Evolutionary conservation across 306 rosid genomes (phyloP).

Genomic region (Alnus rubra): DNA sequence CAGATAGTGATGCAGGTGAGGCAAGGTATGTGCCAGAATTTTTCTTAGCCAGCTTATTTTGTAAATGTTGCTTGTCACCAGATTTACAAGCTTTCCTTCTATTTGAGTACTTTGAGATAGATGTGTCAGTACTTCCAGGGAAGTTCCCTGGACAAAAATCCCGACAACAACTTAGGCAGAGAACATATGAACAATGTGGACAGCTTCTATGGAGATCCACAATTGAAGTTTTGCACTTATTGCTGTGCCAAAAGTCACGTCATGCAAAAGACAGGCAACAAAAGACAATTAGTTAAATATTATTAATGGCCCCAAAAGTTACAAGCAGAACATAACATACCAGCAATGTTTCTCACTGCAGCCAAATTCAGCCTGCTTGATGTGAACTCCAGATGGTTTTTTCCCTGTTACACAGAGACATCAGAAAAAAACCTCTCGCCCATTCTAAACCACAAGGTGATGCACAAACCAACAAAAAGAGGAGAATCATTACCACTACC

Average conservation of each 20-base stretch:
- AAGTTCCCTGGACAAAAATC: slow-evolving; percentile 47
- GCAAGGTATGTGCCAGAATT: slow-evolving; percentile 26
- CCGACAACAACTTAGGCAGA: slow-evolving; percentile 77
- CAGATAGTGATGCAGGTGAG: slow-evolving; percentile 39
- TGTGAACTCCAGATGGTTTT: slow-evolving; percentile 57
- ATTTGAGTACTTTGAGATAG: slow-evolving; percentile 35
- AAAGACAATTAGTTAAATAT: slow-evolving; percentile 22
- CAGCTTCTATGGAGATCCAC: slow-evolving; percentile 94
- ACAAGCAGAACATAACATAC: slow-evolving; percentile 35
- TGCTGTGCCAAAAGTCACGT: slow-evolving; percentile 62
- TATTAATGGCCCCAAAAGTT: slow-evolving; percentile 16
- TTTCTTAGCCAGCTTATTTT: slow-evolving; percentile 38
- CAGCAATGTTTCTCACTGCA: slow-evolving; percentile 57
- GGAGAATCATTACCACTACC: slow-evolving; percentile 46
- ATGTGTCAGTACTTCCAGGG: slow-evolving; percentile 38
- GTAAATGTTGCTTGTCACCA: slow-evolving; percentile 35
- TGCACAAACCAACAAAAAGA: slow-evolving; percentile 19
- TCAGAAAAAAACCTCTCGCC: background rate
- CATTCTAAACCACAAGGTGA: slow-evolving; percentile 12
- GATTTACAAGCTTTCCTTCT: slow-evolving; percentile 36
- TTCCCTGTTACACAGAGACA: slow-evolving; percentile 52
- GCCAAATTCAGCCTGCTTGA: slow-evolving; percentile 65
- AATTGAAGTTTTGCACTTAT: slow-evolving; percentile 64
- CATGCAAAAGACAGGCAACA: slow-evolving; percentile 34
- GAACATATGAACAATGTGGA: slow-evolving; percentile 78